These are phyloP conservation scores for Xylaria hypoxylon DNA, from an alignment of 2,329 filamentous ascomycete species.

Conservation along the genomic window DNA sequence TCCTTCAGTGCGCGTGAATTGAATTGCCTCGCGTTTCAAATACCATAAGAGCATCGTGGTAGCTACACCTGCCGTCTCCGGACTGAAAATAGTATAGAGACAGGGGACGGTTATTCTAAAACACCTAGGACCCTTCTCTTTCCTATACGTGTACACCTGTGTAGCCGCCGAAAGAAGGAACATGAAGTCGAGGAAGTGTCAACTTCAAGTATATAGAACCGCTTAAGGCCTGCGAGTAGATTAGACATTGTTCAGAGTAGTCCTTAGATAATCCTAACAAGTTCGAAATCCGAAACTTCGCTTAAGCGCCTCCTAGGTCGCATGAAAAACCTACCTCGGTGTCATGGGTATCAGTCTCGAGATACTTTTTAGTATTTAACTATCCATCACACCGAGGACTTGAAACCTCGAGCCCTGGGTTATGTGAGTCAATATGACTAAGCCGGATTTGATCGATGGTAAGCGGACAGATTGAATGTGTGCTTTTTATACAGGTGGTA, in stretches of 20 bases:
- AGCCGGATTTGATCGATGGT: background rate
- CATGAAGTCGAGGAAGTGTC: background rate
- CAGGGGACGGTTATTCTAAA: background rate
- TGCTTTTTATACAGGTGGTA: conserved; percentile 27
- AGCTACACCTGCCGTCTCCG: background rate
- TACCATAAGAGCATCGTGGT: background rate
- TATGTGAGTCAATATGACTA: background rate
- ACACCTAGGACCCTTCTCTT: background rate
- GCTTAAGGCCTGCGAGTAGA: background rate
- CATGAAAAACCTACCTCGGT: conserved; percentile 1
- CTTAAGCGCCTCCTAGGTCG: conserved; percentile 13
- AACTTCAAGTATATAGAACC: background rate
- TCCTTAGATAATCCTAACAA: background rate
- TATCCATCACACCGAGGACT: conserved; percentile 6
- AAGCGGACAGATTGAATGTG: background rate
- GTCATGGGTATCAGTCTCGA: conserved; percentile 6
- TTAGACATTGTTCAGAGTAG: background rate
- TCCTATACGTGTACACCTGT: background rate
- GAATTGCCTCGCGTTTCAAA: background rate
- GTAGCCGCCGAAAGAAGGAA: background rate
- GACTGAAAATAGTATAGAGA: too few species aligned
- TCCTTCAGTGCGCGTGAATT: too few species aligned
- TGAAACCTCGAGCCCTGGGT: background rate
- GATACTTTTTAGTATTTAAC: background rate
- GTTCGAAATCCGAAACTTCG: conserved; percentile 14